These are phyloP conservation scores for Kluyveromyces siamensis DNA, from an alignment of 805 yeast genomes.

Conservation along the genomic window DNA sequence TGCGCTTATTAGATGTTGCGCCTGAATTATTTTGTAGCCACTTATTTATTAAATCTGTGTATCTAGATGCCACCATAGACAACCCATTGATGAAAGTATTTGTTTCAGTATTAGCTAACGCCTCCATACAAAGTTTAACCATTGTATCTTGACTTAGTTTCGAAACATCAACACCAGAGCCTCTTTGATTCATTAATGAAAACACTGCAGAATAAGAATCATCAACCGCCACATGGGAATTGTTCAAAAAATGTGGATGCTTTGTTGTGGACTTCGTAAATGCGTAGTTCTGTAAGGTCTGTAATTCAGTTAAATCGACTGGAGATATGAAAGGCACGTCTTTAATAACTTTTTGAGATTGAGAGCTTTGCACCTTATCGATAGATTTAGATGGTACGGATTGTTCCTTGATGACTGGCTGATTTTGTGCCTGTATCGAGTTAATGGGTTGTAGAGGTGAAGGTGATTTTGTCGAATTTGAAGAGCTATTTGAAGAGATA, in stretches of 20 bases:
- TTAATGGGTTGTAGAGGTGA: slow-evolving; percentile 2
- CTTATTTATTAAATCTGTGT: slow-evolving; percentile 36
- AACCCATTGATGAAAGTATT: slow-evolving; percentile 54
- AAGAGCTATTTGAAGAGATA: slow-evolving; percentile 1
- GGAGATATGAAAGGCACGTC: not conserved
- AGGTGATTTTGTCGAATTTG: slow-evolving; percentile 3
- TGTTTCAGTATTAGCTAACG: slow-evolving; percentile 47
- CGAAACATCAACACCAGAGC: slow-evolving; percentile 62
- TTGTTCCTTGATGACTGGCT: slow-evolving; percentile 1
- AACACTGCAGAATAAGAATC: slow-evolving; percentile 55
- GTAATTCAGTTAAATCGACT: slow-evolving; percentile 10
- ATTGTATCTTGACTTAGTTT: slow-evolving; percentile 57
- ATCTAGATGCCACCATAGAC: slow-evolving; percentile 60
- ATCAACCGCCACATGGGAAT: slow-evolving; percentile 31
- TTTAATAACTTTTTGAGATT: not conserved
- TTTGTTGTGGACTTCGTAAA: slow-evolving; percentile 15
- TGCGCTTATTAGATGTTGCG: not conserved
- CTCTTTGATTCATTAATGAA: slow-evolving; percentile 53
- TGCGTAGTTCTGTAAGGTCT: slow-evolving; percentile 21
- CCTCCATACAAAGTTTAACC: slow-evolving; percentile 54
- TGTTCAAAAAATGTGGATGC: slow-evolving; percentile 23
- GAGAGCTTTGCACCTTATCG: not conserved
- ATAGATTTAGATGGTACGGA: not conserved
- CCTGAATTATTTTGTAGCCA: slow-evolving; percentile 7
- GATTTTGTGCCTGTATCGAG: slow-evolving; percentile 3